Percentiles rank a stretch among this genome's conserved stretches.
phyloP scores from a whole-genome alignment of 1,139 yeast genomes.

The Sugiyamaella castrensis region DNA sequence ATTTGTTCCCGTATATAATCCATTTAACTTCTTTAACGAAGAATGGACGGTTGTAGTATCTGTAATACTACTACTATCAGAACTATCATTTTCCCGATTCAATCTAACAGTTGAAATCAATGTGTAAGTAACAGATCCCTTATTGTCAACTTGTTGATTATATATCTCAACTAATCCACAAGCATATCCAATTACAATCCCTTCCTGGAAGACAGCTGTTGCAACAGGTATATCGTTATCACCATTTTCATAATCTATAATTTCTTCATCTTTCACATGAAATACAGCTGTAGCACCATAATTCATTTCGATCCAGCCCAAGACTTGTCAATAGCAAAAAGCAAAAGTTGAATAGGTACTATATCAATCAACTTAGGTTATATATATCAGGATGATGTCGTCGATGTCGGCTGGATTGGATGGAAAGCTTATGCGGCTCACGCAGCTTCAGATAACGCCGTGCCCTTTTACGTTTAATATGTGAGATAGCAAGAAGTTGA shows the following conservation, averaged over 20 bases:
- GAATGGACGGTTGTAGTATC: too few relatives aligned
- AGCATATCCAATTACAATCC: constrained; percentile 1
- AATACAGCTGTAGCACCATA: background rate
- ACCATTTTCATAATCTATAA: background rate
- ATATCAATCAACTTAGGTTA: background rate
- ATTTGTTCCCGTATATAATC: background rate
- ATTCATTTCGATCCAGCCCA: background rate
- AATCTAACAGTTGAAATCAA: background rate
- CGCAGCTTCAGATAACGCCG: constrained; percentile 1
- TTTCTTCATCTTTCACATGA: constrained; percentile 1
- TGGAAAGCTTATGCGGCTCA: background rate
- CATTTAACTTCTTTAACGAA: too few relatives aligned
- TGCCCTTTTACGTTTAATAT: background rate
- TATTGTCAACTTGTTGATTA: background rate
- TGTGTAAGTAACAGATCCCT: background rate
- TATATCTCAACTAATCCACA: constrained; percentile 1
- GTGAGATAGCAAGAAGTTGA: background rate
- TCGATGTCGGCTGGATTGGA: constrained; percentile 7
- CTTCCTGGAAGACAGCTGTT: background rate
- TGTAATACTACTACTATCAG: too few relatives aligned
- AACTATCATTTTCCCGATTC: background rate
- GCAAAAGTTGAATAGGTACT: background rate
- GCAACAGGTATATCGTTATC: background rate
- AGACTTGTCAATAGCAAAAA: background rate
- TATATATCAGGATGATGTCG: too few relatives aligned